Base-by-base conservation (phyloP, 352 stramenopile genomes). In the Phytophthora hibernalis region DNA sequence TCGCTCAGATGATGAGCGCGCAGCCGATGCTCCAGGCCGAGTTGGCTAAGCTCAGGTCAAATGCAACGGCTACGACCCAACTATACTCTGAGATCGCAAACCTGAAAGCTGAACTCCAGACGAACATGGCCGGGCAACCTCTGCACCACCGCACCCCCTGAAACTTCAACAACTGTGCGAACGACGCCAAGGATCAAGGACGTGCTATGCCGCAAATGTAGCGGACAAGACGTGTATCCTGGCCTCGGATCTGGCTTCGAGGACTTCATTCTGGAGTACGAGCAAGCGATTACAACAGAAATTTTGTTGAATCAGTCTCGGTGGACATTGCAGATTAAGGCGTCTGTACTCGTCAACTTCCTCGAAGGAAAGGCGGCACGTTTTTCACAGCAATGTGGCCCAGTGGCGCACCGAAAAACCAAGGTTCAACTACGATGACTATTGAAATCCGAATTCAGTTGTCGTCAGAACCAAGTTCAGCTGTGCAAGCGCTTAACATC, bases 241-340 rank as follows among this genome's bases (percentile, higher is more conserved):
- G 28, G 38, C 0, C 38, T 59, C 2, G 57, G 57, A 20, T 13
- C 57, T 7, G 57, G 57, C 10, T 65, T 65, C 22, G 48, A 65
- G n/a, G 57, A 53, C 28, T 58, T 65, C 15, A 65, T 58, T 12
- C 18, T 65, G 1, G 57, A 53, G 15, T 65, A 52, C n/a, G 56
- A 57, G 42, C 47, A 65, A 45, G 56, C 20, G 8, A 26, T 55
- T 8, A 5, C 15, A 38, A 56, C 56, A 1, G 47, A 65, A n/a
- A 2, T 1, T 0, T 18, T 65, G 16, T 12, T 56, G 0, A 65
- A 57, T 13, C 44, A 65, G n/a, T 65, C 56, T 2, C 37, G 24
- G 0, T 57, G 24, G 47, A 57, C 21, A 0, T 33, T 12, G 2
- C 22, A 65, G 35, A n/a, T n/a, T n/a, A n/a, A n/a, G n/a, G n/a